Evolutionary conservation across 2,329 filamentous ascomycete species (phyloP), one percentile per base, ranked within the genome.

Genomic region (Xylaria hypoxylon): DNA sequence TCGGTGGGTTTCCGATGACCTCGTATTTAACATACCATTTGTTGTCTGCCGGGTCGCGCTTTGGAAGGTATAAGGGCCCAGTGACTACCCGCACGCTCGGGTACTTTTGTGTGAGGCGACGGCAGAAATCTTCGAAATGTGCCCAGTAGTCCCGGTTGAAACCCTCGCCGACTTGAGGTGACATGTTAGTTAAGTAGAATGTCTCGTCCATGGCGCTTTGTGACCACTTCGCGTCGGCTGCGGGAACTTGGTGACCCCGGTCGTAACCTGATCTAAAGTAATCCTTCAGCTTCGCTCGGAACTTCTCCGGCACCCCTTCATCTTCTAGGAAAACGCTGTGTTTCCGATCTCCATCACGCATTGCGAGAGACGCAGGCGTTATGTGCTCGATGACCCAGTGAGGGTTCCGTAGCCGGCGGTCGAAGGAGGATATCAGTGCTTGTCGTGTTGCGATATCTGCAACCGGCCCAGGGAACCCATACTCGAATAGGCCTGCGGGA

Each of bases 141-240:
- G 96, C 92, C 96, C 96, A 99, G 87, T 99, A 99, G 82, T 99
- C 96, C 58, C 96, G 88, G 83, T 99, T 99, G 86, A 99, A 99
- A 65, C 96, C 96, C 77, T 97, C 93, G 72, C 96, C 96, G 33
- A 99, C 96, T 82, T 99, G 96, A 35, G 96, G 96, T 77, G 94
- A 97, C 94, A 99, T 99, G 83, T 99, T 99, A 77, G 87, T 91
- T 62, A 99, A 86, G 76, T 89, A 90, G 77, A 99, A 99, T 2
- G 96, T 99, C 64, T 92, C 93, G 81, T 99, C 89, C 93, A 99
- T 97, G 70, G 96, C 94, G 40, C 87, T 80, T 81, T 99, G 96
- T 69, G 90, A 92, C 94, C 96, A 99, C 82, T 96, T 97, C 63
- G 92, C 93, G 81, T 99, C 96, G 45, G 96, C 96, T 5, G 96